phyloP scores from a whole-genome alignment of 1,284 basidiomycete genomes.

The Flammula alnicola region DNA sequence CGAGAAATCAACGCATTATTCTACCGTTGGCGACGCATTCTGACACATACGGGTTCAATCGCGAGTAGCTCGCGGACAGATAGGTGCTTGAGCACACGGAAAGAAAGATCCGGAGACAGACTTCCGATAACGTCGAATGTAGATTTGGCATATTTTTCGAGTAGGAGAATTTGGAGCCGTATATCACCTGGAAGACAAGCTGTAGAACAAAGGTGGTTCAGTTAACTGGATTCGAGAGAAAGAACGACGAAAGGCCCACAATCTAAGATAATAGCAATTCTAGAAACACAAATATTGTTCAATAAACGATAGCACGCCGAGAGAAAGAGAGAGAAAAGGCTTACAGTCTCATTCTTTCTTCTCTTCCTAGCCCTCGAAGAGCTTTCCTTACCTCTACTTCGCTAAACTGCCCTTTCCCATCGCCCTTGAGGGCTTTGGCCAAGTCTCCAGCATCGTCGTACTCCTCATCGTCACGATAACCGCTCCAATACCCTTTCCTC shows the following conservation, averaged over 20 bases:
- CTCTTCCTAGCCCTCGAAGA: conserved; percentile 61
- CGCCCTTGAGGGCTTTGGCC: conserved; percentile 53
- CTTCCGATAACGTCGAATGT: conserved; percentile 83
- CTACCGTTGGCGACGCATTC: conserved; percentile 1
- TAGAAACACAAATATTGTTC: conserved; percentile 29
- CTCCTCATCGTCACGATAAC: conserved; percentile 52
- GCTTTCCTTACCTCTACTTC: conserved; percentile 71
- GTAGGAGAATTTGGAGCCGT: conserved; percentile 73
- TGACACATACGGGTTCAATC: conserved; percentile 52
- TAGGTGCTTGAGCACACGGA: conserved; percentile 70
- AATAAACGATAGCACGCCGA: conserved; percentile 35
- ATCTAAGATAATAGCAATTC: conserved; percentile 62
- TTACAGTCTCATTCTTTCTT: conserved; percentile 74
- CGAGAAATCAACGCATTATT: not conserved
- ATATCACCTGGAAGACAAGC: conserved; percentile 81
- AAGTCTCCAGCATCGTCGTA: conserved; percentile 46
- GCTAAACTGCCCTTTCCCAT: conserved; percentile 60
- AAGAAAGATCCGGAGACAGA: conserved; percentile 69
- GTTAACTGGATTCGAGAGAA: conserved; percentile 3
- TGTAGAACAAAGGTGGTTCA: conserved; percentile 24
- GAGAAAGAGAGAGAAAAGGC: conserved; percentile 38
- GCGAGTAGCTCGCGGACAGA: conserved; percentile 68
- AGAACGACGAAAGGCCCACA: conserved; percentile 40
- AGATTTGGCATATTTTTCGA: conserved; percentile 81
- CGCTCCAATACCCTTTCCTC: conserved; percentile 65